Percentiles rank a stretch among this genome's conserved stretches.
Evolutionary conservation across 1,284 basidiomycete species (phyloP).

Genomic region (Puccinia coronata): DNA sequence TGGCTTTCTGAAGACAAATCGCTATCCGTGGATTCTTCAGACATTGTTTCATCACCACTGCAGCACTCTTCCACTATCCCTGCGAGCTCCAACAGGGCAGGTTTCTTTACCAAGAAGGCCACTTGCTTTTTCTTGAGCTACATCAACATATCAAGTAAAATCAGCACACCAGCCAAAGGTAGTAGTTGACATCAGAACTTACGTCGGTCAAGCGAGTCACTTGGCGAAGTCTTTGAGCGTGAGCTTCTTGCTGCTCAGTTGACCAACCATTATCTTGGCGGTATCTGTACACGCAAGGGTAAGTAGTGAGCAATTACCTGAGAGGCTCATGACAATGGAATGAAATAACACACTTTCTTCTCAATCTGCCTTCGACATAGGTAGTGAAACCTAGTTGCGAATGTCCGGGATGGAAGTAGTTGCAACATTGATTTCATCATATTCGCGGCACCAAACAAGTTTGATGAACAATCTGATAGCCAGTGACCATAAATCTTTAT

Average conservation of each 20-base stretch:
- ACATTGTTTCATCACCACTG: neutral
- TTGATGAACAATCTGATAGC: neutral
- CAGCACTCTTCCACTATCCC: neutral
- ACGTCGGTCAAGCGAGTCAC: neutral
- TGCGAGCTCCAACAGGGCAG: neutral
- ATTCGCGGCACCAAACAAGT: neutral
- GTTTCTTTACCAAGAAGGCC: neutral
- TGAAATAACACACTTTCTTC: neutral
- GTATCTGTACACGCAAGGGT: neutral
- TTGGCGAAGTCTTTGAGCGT: neutral
- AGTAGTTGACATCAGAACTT: neutral
- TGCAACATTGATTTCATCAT: neutral
- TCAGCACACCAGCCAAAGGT: neutral
- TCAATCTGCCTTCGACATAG: neutral
- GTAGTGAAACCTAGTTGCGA: neutral
- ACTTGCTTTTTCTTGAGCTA: neutral
- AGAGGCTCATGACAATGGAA: neutral
- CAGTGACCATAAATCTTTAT: neutral
- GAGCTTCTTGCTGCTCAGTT: neutral
- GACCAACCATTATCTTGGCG: neutral
- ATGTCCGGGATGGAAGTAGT: neutral
- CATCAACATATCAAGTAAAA: too few species aligned
- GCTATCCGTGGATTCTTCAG: neutral
- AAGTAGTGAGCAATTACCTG: neutral
- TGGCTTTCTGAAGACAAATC: neutral